Evolutionary conservation across 2,329 filamentous ascomycete species (phyloP).

Genomic region (Diaporthe citriasiana): DNA sequence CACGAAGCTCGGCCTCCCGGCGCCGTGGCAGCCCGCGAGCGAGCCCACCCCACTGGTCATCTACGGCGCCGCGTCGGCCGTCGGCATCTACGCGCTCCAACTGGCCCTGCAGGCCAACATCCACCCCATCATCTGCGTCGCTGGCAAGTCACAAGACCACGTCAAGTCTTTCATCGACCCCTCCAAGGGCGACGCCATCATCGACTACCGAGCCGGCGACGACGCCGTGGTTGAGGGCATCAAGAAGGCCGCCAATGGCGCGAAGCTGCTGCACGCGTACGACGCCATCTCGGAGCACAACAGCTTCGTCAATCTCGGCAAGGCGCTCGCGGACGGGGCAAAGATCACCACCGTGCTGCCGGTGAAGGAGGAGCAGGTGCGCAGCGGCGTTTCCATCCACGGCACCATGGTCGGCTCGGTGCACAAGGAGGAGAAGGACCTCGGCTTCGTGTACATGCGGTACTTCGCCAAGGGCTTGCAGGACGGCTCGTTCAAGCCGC

Average conservation of each 20-base stretch:
- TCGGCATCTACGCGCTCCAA: constrained; percentile 72
- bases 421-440: constrained; percentile 52
- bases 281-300: constrained; percentile 71
- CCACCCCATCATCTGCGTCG: constrained; percentile 73
- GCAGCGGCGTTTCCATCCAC: constrained; percentile 44
- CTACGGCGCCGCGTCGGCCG: constrained; percentile 69
- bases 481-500: constrained; percentile 64
- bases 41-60: constrained; percentile 57
- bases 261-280: constrained; percentile 64
- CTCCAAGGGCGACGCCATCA: constrained; percentile 67
- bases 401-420: constrained; percentile 50
- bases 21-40: constrained; percentile 51
- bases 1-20: constrained; percentile 53
- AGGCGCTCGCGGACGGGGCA: constrained; percentile 57
- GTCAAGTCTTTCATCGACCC: constrained; percentile 67
- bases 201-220: constrained; percentile 73
- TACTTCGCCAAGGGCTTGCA: constrained; percentile 57
- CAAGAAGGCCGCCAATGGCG: constrained; percentile 57
- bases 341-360: constrained; percentile 57
- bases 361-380: constrained; percentile 48
- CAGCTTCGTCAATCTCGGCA: constrained; percentile 59
- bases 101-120: constrained; percentile 68
- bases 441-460: constrained; percentile 51
- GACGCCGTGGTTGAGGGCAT: constrained; percentile 63
- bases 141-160: constrained; percentile 64